Evolutionary conservation across 192 early-diverging fungal genomes (phyloP), one percentile per base, ranked within the genome.

Genomic region (Gamsiella multidivaricata): DNA sequence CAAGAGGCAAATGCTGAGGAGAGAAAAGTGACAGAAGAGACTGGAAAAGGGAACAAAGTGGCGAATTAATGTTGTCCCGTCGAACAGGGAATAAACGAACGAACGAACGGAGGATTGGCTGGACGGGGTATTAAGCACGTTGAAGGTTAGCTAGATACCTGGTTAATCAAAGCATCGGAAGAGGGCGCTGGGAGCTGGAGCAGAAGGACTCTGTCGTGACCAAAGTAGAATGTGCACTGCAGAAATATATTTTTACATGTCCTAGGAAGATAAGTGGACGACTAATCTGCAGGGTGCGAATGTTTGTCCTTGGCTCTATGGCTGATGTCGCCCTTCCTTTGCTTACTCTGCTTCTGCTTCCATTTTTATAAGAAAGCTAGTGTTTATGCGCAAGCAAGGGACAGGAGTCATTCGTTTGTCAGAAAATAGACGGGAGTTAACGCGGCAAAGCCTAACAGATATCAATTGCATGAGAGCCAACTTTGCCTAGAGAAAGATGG

Each of bases 351-450:
- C 29, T 32, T 34, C 11, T 54, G 29, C 52, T 5, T 9, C 17
- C n/a, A n/a, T n/a, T n/a, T n/a, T n/a, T n/a, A n/a, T n/a, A n/a
- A n/a, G n/a, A n/a, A n/a, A n/a, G n/a, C 5, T 46, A n/a, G 15
- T 46, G 6, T 34, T 36, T 20, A 18, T 54, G 53, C 53, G 53
- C n/a, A n/a, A 54, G 33, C 53, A 31, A 54, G 53, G 33, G 17
- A 41, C 14, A 54, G 32, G 32, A 14, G 54, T 41, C 28, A 5
- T 29, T 60, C 58, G 42, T 60, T 46, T 60, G 39, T 43, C 57
- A 60, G n/a, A n/a, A n/a, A n/a, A n/a, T n/a, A n/a, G 57, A 45
- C 41, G 46, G 56, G 56, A 58, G 56, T 14, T 25, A 58, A 39
- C 8, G 31, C 25, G 37, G 29, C 28, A 22, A 15, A 17, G 6